Evolutionary conservation across 495 filamentous ascomycete species (phyloP), one percentile per base, ranked within the genome.

Genomic region (Aspergillus bridgeri): DNA sequence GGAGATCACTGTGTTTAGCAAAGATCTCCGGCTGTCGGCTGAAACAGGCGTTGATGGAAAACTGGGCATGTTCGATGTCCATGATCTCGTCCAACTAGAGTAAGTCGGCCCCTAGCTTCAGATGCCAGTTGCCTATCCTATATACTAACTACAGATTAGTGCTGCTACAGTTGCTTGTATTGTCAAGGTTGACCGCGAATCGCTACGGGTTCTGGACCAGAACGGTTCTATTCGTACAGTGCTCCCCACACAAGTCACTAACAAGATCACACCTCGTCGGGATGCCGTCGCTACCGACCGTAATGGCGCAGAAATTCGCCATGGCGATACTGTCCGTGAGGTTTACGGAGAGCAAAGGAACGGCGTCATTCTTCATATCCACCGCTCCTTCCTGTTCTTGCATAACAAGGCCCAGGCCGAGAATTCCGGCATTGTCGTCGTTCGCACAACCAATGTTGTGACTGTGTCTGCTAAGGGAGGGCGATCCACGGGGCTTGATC

Each of bases 1-100:
- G 53, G 95, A 98, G 70, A 90, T 99, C 57, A 97, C 92, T 0
- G 93, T 99, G 3, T 99, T 99, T 76, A 96, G 92, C 73, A 96
- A 96, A 65, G 95, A 99, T 71, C 78, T 99, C 42, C 83, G 94
- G 56, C 88, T 96, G 69, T 94, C 95, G 43, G 89, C 87, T 47
- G 94, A 99, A 62, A 89, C 92, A 61, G 91, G 89, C 54, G 89
- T 86, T 45, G 83, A 89, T 58, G 86, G 86, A 9, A 84, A 87
- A 48, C 81, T 90, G 22, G 90, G 90, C 17, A 88, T 91, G 67
- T 97, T 87, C 70, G 89, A 93, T 58, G 84, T 99, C 29, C 88
- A 92, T 59, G 94, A 99, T 72, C 79, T 99, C 22, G 91, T 98
- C 19, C 92, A 97, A 73, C 83, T 99, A 57, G 95, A 98, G 83